Evolutionary conservation across 306 rosid genomes (phyloP), one percentile per base, ranked within the genome.

Genomic region (Quercus berberidifolia): DNA sequence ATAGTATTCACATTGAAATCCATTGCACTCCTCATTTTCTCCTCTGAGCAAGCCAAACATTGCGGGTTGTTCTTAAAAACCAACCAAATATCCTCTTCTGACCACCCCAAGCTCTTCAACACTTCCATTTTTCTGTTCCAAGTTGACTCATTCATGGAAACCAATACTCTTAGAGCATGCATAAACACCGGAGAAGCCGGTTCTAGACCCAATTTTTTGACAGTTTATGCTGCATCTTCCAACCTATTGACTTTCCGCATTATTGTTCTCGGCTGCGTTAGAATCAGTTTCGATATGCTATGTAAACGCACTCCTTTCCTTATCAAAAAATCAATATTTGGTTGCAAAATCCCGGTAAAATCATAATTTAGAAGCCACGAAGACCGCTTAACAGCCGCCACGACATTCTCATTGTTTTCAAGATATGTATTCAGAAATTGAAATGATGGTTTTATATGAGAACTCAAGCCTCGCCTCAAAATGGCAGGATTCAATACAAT

Each of bases 61-160:
- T 0, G 4, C 20, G 82, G 82, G 10, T 41, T 31, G 55, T 23
- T 55, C 60, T 70, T 71, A 6, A 74, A 74, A 13, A 70, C 65
- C 14, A 2, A 23, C 8, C 54, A 41, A 74, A 80, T 43, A 5
- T 54, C 79, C 13, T 74, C 25, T 25, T 80, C 83, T 3, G 83
- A 74, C 79, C 79, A 80, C 21, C 83, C 83, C 26, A 74, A 80
- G 38, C 79, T 74, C 79, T 80, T 74, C 12, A 74, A 74, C 43
- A 65, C 56, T 12, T 55, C 33, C 5, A 80, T 7, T 74, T 80
- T 80, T 28, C 54, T 78, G 19, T 28, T 70, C 82, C 76, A 70
- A 25, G 35, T 71, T 26, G 82, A 25, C 20, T 78, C 82, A 4
- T 46, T 78, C 81, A 70, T 18, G 13, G 76, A 78, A 41, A 78